A percentile compares a stretch with the other conserved stretches of the same genome.
These are phyloP conservation scores for Tylopilus sp. DNA, from an alignment of 768 basidiomycete species.

Conservation along the genomic window DNA sequence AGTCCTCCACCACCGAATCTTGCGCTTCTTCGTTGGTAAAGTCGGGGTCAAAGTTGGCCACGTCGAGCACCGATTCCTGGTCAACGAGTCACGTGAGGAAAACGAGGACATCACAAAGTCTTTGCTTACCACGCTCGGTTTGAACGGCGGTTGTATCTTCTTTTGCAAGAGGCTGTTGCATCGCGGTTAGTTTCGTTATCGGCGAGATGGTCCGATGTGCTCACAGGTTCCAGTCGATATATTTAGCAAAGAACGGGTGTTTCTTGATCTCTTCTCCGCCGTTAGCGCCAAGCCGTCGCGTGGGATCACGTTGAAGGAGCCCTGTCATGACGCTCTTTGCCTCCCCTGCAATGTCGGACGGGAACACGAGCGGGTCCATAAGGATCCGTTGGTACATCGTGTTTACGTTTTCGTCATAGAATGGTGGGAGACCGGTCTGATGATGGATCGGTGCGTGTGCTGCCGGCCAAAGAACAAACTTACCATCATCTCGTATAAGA, in stretches of 20 bases:
- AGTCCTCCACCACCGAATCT: constrained; percentile 95
- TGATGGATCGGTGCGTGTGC: constrained; percentile 2
- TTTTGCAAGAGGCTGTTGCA: constrained; percentile 68
- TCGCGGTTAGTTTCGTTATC: background rate
- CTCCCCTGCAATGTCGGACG: constrained; percentile 81
- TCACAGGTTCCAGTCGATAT: constrained; percentile 87
- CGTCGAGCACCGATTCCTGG: constrained; percentile 91
- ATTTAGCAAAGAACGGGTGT: constrained; percentile 92
- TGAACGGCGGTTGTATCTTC: constrained; percentile 97
- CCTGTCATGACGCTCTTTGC: constrained; percentile 87
- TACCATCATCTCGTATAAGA: constrained; percentile 97
- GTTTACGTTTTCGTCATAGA: constrained; percentile 99
- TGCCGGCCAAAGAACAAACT: background rate
- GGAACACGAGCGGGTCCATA: constrained; percentile 89
- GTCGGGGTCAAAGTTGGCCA: constrained; percentile 96
- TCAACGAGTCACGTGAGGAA: constrained; percentile 9
- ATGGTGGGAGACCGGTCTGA: constrained; percentile 93
- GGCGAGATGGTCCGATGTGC: constrained; percentile 16
- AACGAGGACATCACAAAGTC: background rate
- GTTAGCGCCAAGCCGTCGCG: constrained; percentile 81
- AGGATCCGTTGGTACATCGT: constrained; percentile 97
- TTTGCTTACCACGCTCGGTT: constrained; percentile 86
- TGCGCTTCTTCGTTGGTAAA: constrained; percentile 94
- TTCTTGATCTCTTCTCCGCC: constrained; percentile 96
- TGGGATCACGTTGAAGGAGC: constrained; percentile 85